Evolutionary conservation across 2,329 filamentous ascomycete genomes (phyloP), one percentile per base, ranked within the genome.

Genomic region (Fusarium pseudoanthophilum): DNA sequence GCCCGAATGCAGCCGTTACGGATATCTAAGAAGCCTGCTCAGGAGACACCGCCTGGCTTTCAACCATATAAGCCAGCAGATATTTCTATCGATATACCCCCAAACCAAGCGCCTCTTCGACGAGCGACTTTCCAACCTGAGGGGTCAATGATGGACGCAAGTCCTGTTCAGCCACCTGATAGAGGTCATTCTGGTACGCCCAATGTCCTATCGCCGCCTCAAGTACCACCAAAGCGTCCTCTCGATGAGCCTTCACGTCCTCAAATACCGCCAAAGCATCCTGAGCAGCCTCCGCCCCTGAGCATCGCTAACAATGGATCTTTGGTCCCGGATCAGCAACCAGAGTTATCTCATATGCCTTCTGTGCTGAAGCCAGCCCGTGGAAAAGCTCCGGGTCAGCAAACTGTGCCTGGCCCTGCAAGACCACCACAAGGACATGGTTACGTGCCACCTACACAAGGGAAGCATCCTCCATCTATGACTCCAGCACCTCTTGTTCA

Each of bases 81-180:
- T 42, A 32, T n/a, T 26, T 59, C 60, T 7, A 43, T 59, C 18
- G 57, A 68, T 10, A 53, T 58, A n/a, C 49, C 70, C 10, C 73
- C 57, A 4, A 64, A 57, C 15, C 56, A 67, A 26, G 45, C 66
- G 0, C 64, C 63, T 14, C 48, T 64, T 43, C 61, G 77, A 39
- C 64, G 73, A 34, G 69, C 60, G 26, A 72, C 76, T 15, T 62
- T 82, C 34, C 76, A 79, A 20, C 78, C 77, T 9, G 76, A 78
- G 5, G 74, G 60, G 2, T 77, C 76, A 1, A 57, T 80, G 21
- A 67, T 74, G 48, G 76, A 75, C 13, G 16, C 60, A 15, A 77
- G 74, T 24, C 64, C 75, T 14, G 62, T 65, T 42, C 55, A 40
- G 10, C 70, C 74, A 9, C 61, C 73, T 20, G 64, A 74, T 37